Evolutionary conservation across 1,139 yeast species (phyloP).

Genomic region (Yamadazyma dendronema): DNA sequence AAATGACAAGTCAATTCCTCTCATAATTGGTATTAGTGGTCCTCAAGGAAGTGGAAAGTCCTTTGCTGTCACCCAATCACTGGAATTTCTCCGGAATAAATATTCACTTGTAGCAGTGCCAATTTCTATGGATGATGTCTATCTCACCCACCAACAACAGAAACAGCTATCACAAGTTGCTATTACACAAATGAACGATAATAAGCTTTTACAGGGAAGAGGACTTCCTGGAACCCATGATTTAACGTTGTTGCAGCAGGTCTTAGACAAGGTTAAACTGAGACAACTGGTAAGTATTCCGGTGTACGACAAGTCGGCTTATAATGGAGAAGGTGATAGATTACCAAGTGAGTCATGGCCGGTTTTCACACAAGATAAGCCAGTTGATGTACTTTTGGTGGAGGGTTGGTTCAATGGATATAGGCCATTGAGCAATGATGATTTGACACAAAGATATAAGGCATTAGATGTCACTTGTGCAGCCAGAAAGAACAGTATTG

Average conservation of each 20-base stretch:
- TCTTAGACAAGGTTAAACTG: slow-evolving; percentile 7
- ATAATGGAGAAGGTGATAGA: slow-evolving; percentile 79
- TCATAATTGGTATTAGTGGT: slow-evolving; percentile 73
- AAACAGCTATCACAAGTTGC: slow-evolving; percentile 37
- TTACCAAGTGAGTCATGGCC: slow-evolving; percentile 37
- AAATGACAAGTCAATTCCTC: slow-evolving; percentile 29
- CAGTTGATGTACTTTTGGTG: slow-evolving; percentile 64
- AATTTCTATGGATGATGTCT: slow-evolving; percentile 85
- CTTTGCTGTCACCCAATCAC: slow-evolving; percentile 49
- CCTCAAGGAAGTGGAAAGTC: slow-evolving; percentile 96
- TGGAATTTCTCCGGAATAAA: slow-evolving; percentile 26
- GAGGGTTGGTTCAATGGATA: slow-evolving; percentile 98
- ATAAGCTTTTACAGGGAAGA: slow-evolving; percentile 66
- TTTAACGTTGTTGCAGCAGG: slow-evolving; percentile 23
- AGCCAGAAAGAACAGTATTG: slow-evolving; percentile 23
- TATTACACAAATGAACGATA: slow-evolving; percentile 30
- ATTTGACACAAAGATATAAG: too few species aligned
- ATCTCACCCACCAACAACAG: slow-evolving; percentile 66
- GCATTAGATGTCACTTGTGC: slow-evolving; percentile 18
- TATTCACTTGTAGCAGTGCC: slow-evolving; percentile 48
- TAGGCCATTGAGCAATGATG: too few species aligned
- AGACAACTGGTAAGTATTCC: slow-evolving; percentile 50
- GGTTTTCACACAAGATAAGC: slow-evolving; percentile 22
- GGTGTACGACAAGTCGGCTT: slow-evolving; percentile 73
- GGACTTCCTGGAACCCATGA: slow-evolving; percentile 98